These are phyloP conservation scores for Conringia planisiliqua DNA, from an alignment of 345 rosid genomes.

Conservation along the genomic window DNA sequence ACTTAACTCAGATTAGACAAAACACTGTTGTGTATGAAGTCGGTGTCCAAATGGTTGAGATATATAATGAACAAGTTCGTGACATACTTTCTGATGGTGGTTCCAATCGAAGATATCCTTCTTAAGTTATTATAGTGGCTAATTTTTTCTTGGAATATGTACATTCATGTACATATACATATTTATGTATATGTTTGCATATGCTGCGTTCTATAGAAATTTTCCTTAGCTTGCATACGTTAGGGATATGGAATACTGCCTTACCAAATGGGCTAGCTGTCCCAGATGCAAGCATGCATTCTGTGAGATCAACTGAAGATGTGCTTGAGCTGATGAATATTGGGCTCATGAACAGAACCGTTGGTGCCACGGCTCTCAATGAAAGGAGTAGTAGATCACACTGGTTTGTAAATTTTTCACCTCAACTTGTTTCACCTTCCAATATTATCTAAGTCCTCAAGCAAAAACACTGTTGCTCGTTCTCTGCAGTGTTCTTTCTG, in stretches of 20 bases:
- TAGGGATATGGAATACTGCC: slow-evolving; percentile 93
- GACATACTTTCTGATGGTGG: slow-evolving; percentile 74
- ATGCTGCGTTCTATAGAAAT: not conserved
- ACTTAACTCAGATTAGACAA: slow-evolving; percentile 66
- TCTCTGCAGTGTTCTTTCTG: slow-evolving; percentile 77
- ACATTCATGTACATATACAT: not conserved
- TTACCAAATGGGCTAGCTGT: slow-evolving; percentile 98
- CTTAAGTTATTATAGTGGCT: slow-evolving; percentile 1
- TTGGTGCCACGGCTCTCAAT: slow-evolving; percentile 88
- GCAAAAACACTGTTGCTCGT: slow-evolving; percentile 4
- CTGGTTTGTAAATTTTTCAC: slow-evolving; percentile 47
- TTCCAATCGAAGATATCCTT: slow-evolving; percentile 90
- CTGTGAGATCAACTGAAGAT: slow-evolving; percentile 75
- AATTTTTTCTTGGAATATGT: slow-evolving; percentile 1
- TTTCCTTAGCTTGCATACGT: slow-evolving; percentile 85
- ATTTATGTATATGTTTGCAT: not conserved
- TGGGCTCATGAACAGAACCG: slow-evolving; percentile 82
- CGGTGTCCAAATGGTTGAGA: slow-evolving; percentile 98
- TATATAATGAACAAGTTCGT: slow-evolving; percentile 98
- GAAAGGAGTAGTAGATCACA: slow-evolving; percentile 99
- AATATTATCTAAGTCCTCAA: not conserved
- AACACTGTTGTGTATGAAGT: slow-evolving; percentile 73
- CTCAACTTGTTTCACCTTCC: not conserved
- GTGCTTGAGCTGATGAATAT: slow-evolving; percentile 82
- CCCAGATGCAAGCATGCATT: slow-evolving; percentile 93